Evolutionary conservation across 1,284 basidiomycete genomes (phyloP).

Genomic region (Bjerkandera adusta): DNA sequence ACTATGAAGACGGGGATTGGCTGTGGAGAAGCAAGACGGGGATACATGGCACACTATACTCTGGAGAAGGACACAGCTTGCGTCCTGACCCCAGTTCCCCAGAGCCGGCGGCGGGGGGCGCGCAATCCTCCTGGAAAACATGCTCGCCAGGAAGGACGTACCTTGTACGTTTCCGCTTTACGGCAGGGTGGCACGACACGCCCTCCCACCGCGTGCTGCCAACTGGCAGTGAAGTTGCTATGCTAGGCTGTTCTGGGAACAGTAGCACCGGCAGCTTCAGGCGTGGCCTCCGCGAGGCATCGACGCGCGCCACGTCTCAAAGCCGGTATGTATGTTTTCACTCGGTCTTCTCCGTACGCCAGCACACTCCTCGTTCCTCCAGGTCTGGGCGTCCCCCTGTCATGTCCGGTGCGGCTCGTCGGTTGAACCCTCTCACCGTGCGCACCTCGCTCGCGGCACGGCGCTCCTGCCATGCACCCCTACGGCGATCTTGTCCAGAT

Average conservation of each 20-base stretch:
- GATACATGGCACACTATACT: too few relatives aligned
- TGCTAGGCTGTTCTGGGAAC: slow-evolving; percentile 2
- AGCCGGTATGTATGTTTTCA: too few relatives aligned
- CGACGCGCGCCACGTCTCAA: too few relatives aligned
- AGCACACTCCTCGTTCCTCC: too few relatives aligned
- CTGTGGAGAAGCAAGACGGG: too few relatives aligned
- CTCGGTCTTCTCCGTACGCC: too few relatives aligned
- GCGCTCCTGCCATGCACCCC: not conserved
- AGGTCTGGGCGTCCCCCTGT: slow-evolving; percentile 5
- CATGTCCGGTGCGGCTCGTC: slow-evolving; percentile 8
- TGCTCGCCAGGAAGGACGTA: slow-evolving; percentile 4
- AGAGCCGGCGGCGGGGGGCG: too few relatives aligned
- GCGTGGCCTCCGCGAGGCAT: slow-evolving; percentile 5
- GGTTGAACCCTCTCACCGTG: slow-evolving; percentile 3
- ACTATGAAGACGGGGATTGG: too few relatives aligned
- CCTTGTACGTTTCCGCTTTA: slow-evolving; percentile 10
- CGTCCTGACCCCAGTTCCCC: too few relatives aligned
- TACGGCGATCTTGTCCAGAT: not conserved
- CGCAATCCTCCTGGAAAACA: too few relatives aligned
- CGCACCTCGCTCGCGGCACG: not conserved
- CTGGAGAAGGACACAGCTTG: too few relatives aligned
- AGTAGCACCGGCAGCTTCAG: not conserved
- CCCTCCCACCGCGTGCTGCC: not conserved
- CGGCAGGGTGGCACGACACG: not conserved
- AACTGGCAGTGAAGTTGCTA: not conserved